phyloP scores from a whole-genome alignment of 2,329 filamentous ascomycete genomes.

The Venturia nashicola region DNA sequence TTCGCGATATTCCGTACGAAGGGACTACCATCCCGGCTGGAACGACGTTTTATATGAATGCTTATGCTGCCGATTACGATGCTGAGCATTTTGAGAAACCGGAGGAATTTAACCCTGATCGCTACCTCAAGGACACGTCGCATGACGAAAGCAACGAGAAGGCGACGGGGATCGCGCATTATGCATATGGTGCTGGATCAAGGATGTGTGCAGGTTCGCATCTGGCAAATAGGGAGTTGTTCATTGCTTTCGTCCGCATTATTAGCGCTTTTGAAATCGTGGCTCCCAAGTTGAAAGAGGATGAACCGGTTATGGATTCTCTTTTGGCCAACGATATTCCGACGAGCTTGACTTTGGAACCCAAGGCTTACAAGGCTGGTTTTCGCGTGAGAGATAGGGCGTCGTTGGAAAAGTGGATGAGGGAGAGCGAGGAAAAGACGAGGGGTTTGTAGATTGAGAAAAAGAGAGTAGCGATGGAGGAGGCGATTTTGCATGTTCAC shows the following conservation, averaged over 20 bases:
- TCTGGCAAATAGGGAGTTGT: conserved; percentile 27
- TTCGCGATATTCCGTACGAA: conserved; percentile 60
- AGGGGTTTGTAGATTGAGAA: conserved; percentile 21
- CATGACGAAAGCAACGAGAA: conserved; percentile 15
- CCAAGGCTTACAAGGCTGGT: conserved; percentile 38
- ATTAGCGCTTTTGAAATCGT: conserved; percentile 35
- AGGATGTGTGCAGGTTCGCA: conserved; percentile 29
- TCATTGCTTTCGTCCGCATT: conserved; percentile 36
- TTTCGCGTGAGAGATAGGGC: conserved; percentile 30
- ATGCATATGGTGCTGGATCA: conserved; percentile 33
- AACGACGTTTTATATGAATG: conserved; percentile 72
- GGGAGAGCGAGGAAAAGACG: conserved; percentile 34
- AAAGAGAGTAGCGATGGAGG: no score
- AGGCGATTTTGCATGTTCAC: no score
- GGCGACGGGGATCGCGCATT: conserved; percentile 31
- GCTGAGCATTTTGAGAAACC: conserved; percentile 53
- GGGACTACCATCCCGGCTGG: conserved; percentile 57
- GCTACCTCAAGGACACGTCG: conserved; percentile 44
- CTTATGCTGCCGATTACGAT: conserved; percentile 65
- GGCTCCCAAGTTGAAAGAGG: conserved; percentile 25
- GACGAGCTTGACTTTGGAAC: conserved; percentile 36
- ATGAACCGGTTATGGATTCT: conserved; percentile 31
- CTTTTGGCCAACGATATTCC: conserved; percentile 34
- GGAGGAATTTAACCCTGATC: conserved; percentile 53
- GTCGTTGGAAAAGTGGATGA: conserved; percentile 33